Evolutionary conservation across 805 yeast genomes (phyloP), one percentile per base, ranked within the genome.

Genomic region (Komagataella kurtzmanii): DNA sequence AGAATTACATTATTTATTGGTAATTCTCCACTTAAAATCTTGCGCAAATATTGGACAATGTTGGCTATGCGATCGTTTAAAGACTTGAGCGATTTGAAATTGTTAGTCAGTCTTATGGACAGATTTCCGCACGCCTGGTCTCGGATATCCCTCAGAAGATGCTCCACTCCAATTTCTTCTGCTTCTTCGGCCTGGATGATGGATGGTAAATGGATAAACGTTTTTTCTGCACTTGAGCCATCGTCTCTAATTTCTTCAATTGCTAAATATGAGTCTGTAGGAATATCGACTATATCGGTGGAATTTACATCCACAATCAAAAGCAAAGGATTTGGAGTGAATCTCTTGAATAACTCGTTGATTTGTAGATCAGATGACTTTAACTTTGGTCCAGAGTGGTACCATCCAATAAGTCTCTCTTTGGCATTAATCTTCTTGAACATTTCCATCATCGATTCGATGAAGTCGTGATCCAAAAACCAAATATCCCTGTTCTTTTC

Each of bases 141-240:
- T 61, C 97, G 80, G 21, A 89, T 88, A 62, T 93, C 99, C 62
- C 98, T 82, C 54, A 93, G 70, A 54, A 93, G 70, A 65, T 93
- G 99, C 67, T 93, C 99, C 12, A 93, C 99, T 55, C 99, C 99
- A 58, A 93, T 93, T 68, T 93, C 99, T 69, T 93, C 99, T 7
- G 99, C 99, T 65, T 93, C 99, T 64, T 93, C 99, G 3, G 99
- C 99, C 64, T 87, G 91, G 56, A 95, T 88, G 24, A 79, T 74
- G 12, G 97, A 87, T 8, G 98, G 97, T 30, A 91, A 81, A 67
- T 93, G 99, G 48, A 87, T 79, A 70, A 93, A 93, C 3, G 97
- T 89, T 68, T 85, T 84, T 63, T 88, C 96, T 7, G 96, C 86
- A 3, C 90, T 80, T 1, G 96, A 80, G 18, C 99, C 99, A 66